These are phyloP conservation scores for Fusarium fracticaudum DNA, from an alignment of 2,329 filamentous ascomycete genomes.

Conservation along the genomic window DNA sequence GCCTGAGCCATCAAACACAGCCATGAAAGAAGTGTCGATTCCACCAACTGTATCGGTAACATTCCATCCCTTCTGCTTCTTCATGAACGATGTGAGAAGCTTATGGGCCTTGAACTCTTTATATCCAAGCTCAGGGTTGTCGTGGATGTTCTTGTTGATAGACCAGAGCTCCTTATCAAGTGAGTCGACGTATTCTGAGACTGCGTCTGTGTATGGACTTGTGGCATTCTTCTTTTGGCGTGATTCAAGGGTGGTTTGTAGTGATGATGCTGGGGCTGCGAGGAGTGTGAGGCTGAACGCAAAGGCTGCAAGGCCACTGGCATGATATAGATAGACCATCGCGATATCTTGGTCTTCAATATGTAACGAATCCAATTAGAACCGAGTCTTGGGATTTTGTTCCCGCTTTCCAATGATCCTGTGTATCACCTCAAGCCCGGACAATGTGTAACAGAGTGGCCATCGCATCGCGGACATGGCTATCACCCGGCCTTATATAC, in stretches of 20 bases:
- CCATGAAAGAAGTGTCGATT: slow-evolving; percentile 56
- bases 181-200: slow-evolving; percentile 31
- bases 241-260: not conserved
- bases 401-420: too few species aligned
- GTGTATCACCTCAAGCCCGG: not conserved
- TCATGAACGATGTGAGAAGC: slow-evolving; percentile 51
- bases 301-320: slow-evolving; percentile 11
- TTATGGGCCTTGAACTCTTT: slow-evolving; percentile 55
- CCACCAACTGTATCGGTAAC: slow-evolving; percentile 53
- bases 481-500: not conserved
- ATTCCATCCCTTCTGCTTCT: slow-evolving; percentile 48
- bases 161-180: slow-evolving; percentile 32
- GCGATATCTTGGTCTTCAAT: not conserved
- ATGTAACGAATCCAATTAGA: rapidly evolving
- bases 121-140: slow-evolving; percentile 55
- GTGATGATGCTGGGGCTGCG: not conserved
- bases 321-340: slow-evolving; percentile 16
- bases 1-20: slow-evolving; percentile 50
- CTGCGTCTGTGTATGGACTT: slow-evolving; percentile 19
- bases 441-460: not conserved
- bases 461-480: not conserved
- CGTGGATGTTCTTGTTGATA: slow-evolving; percentile 55
- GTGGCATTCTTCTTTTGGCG: slow-evolving; percentile 24
- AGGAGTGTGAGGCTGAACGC: slow-evolving; percentile 5
- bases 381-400: rapidly evolving